Conservation (phyloP, 768 basidiomycete species). For the Amanita rubescens region DNA sequence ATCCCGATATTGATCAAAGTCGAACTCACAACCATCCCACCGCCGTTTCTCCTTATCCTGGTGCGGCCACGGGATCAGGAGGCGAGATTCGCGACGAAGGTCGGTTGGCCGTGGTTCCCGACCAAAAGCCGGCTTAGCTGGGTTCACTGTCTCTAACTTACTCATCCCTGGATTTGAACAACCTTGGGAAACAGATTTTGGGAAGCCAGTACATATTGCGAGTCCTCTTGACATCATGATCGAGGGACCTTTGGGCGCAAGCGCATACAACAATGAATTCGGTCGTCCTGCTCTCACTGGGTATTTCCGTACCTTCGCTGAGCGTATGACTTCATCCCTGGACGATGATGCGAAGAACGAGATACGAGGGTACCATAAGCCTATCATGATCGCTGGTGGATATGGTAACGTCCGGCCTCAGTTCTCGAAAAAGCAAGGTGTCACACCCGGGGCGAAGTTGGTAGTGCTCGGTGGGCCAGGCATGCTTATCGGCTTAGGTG, state of each 20-base stretch:
- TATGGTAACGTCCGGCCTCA: slow-evolving; percentile 86
- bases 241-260: slow-evolving; percentile 90
- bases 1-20: slow-evolving; percentile 95
- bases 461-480: slow-evolving; percentile 95
- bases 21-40: slow-evolving; percentile 99
- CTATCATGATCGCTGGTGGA: slow-evolving; percentile 99
- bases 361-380: slow-evolving; percentile 96
- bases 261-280: slow-evolving; percentile 98
- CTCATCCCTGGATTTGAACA: slow-evolving; percentile 87
- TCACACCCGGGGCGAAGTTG: slow-evolving; percentile 78
- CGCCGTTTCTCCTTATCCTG: slow-evolving; percentile 95
- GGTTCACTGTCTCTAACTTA: slow-evolving; percentile 92
- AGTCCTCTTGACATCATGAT: slow-evolving; percentile 95
- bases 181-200: slow-evolving; percentile 95
- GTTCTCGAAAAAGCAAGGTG: slow-evolving; percentile 73
- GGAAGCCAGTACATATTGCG: slow-evolving; percentile 85
- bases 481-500: slow-evolving; percentile 92
- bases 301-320: slow-evolving; percentile 93
- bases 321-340: slow-evolving; percentile 52
- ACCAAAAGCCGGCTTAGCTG: slow-evolving; percentile 91
- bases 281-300: slow-evolving; percentile 89
- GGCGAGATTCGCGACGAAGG: slow-evolving; percentile 97
- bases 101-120: slow-evolving; percentile 92
- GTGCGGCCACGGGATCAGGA: slow-evolving; percentile 97
- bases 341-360: slow-evolving; percentile 43